Conservation (phyloP, 306 rosid genomes). For the Vigna mungo region DNA sequence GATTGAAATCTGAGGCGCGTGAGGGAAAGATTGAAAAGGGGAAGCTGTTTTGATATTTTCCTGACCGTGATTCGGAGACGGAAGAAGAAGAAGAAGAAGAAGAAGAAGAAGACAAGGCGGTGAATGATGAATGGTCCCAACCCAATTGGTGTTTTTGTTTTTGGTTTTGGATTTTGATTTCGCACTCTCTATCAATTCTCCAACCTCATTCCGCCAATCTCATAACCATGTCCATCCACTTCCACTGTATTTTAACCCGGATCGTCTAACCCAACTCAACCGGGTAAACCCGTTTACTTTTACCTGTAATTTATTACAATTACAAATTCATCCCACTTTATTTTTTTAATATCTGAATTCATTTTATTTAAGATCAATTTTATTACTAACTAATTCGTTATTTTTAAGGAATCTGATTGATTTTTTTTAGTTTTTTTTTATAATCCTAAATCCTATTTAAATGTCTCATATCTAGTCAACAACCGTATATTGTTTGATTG, state of each 20-base stretch:
- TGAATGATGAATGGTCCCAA: constrained; percentile 26
- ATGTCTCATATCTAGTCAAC: too few species aligned
- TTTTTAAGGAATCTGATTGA: too few species aligned
- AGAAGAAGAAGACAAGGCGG: background rate
- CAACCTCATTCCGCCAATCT: constrained; percentile 53
- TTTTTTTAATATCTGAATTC: too few species aligned
- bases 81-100: too few species aligned
- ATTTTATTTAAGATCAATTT: too few species aligned
- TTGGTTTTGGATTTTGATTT: background rate
- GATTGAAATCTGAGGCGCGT: constrained; percentile 23
- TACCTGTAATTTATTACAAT: background rate
- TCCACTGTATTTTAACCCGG: constrained; percentile 56
- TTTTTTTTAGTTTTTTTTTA: too few species aligned
- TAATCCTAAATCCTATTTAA: too few species aligned
- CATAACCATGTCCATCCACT: constrained; percentile 58
- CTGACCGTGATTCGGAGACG: constrained; percentile 36
- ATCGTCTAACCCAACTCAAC: background rate
- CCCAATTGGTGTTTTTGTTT: background rate
- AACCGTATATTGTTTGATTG: too few species aligned
- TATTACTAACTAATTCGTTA: too few species aligned
- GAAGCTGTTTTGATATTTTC: background rate
- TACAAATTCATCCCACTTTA: too few species aligned
- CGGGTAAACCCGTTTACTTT: constrained; percentile 30
- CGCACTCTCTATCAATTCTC: constrained; percentile 51
- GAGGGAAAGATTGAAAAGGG: constrained; percentile 2